A percentile compares a stretch with the other conserved stretches of the same genome.
These are phyloP conservation scores for Tylopilus sp. DNA, from an alignment of 768 basidiomycete genomes.

Conservation along the genomic window DNA sequence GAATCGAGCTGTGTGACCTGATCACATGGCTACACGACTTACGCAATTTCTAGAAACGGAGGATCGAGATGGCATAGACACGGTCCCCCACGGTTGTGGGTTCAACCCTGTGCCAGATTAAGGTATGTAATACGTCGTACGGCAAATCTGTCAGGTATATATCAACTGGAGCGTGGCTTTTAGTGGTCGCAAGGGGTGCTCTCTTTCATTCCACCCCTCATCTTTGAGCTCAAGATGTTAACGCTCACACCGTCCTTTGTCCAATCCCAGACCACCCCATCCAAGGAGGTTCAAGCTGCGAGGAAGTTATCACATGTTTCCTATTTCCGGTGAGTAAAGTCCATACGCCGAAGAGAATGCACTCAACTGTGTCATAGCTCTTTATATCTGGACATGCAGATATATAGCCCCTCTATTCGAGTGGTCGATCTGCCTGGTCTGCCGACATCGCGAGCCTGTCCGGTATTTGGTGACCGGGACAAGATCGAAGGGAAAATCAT, in stretches of 20 bases:
- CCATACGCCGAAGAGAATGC: background rate
- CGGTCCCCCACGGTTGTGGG: slow-evolving; percentile 6
- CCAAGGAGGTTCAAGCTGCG: slow-evolving; percentile 35
- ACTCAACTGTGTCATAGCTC: slow-evolving; percentile 37
- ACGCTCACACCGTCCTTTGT: slow-evolving; percentile 17
- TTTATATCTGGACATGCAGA: slow-evolving; percentile 54
- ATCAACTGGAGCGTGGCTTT: slow-evolving; percentile 8
- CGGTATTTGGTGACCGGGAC: slow-evolving; percentile 62
- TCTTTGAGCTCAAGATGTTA: slow-evolving; percentile 16
- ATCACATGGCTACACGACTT: slow-evolving; percentile 16
- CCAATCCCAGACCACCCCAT: slow-evolving; percentile 18
- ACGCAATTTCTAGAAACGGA: background rate
- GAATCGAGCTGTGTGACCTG: background rate
- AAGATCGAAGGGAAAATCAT: slow-evolving; percentile 57
- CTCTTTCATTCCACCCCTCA: background rate
- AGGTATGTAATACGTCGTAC: slow-evolving; percentile 17
- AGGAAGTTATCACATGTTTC: slow-evolving; percentile 41
- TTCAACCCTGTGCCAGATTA: slow-evolving; percentile 17
- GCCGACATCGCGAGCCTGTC: slow-evolving; percentile 25
- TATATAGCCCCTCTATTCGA: slow-evolving; percentile 62
- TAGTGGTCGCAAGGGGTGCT: background rate
- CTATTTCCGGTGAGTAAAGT: slow-evolving; percentile 43
- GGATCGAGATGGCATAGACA: background rate
- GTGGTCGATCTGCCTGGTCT: slow-evolving; percentile 32
- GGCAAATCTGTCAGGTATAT: slow-evolving; percentile 20